phyloP scores from a whole-genome alignment of 169 alveolate genomes.

The Ichthyophthirius multifiliis region DNA sequence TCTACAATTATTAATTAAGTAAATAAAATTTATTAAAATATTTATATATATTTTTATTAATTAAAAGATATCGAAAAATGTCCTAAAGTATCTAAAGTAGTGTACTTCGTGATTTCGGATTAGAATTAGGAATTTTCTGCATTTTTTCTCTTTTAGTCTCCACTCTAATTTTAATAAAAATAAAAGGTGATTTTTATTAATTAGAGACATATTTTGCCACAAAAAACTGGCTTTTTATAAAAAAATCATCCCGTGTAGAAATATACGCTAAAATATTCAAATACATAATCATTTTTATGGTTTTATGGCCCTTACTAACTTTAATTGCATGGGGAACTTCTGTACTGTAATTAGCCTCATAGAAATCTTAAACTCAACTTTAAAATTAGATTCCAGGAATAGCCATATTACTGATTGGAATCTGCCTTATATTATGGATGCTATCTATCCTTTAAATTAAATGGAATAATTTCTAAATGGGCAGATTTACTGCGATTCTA shows the following conservation, averaged over 20 bases:
- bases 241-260: not conserved
- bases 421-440: not conserved
- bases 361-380: not conserved
- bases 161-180: not conserved
- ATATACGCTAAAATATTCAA: not conserved
- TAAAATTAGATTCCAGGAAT: not conserved
- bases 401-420: not conserved
- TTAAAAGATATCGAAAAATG: too few species aligned
- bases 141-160: not conserved
- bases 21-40: too few species aligned
- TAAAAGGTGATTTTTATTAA: not conserved
- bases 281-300: not conserved
- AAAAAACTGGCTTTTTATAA: slow-evolving; percentile 4
- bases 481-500: not conserved
- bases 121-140: slow-evolving; percentile 9
- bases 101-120: not conserved
- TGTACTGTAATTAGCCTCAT: not conserved
- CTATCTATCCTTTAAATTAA: not conserved
- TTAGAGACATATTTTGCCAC: slow-evolving; percentile 1
- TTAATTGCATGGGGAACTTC: not conserved
- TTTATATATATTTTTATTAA: too few species aligned
- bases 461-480: not conserved
- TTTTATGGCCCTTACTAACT: not conserved
- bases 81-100: too few species aligned
- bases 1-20: too few species aligned